Evolutionary conservation across 257 asterid genomes (phyloP).

Genomic region (Phtheirospermum japonicum): DNA sequence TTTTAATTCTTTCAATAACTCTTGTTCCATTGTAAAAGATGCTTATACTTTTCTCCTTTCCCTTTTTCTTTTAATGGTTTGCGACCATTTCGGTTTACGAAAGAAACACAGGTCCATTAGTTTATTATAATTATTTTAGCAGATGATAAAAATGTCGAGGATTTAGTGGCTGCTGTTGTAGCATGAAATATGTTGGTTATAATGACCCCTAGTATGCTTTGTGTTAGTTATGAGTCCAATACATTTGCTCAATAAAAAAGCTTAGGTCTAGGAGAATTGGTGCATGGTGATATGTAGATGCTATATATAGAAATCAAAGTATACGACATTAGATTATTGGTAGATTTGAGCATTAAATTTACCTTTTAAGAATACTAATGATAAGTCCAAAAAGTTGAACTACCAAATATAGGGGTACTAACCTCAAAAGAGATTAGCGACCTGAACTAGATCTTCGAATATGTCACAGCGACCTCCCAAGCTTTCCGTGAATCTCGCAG

Average conservation of each 20-base stretch:
- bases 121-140: neutral
- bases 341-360: neutral
- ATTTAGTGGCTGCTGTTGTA: constrained; percentile 10
- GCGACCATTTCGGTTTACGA: too few species aligned
- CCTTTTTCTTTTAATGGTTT: too few species aligned
- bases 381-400: too few species aligned
- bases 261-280: neutral
- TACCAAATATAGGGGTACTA: too few species aligned
- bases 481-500: too few species aligned
- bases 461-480: too few species aligned
- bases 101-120: constrained; percentile 75
- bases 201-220: neutral
- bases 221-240: neutral
- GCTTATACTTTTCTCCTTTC: too few species aligned
- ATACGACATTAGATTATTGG: neutral
- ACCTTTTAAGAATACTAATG: too few species aligned
- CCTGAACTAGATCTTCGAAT: too few species aligned
- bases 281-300: neutral
- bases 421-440: too few species aligned
- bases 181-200: neutral
- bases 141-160: neutral
- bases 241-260: neutral
- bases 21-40: too few species aligned
- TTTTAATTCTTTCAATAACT: too few species aligned
- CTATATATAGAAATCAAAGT: neutral